These are phyloP conservation scores for Botrytis fabae DNA, from an alignment of 2,329 filamentous ascomycete species.

Conservation along the genomic window DNA sequence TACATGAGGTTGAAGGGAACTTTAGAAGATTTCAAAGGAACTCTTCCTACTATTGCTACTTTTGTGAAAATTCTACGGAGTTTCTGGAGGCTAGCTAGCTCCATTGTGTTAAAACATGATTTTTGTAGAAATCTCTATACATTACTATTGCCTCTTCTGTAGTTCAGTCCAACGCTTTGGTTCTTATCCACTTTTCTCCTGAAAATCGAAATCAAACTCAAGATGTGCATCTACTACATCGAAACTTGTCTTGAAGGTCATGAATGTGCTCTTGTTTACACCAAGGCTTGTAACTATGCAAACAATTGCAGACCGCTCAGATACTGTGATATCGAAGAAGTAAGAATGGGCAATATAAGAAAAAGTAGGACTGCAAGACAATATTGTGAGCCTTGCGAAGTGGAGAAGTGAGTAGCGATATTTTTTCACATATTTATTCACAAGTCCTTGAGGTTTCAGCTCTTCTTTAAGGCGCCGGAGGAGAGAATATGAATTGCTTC, in stretches of 20 bases:
- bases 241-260: not conserved
- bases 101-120: no score
- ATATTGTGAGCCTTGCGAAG: not conserved
- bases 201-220: not conserved
- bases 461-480: not conserved
- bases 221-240: not conserved
- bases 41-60: not conserved
- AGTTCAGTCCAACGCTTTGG: not conserved
- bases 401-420: not conserved
- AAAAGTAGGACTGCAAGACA: not conserved
- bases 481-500: not conserved
- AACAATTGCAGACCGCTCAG: not conserved
- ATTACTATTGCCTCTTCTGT: not conserved
- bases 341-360: not conserved
- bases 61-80: no score
- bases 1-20: accelerated
- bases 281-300: not conserved
- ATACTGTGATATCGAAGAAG: not conserved
- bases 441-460: not conserved
- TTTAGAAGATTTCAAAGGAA: not conserved
- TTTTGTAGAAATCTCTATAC: not conserved
- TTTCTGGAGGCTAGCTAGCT: not conserved
- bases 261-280: not conserved
- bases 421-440: not conserved
- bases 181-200: not conserved